Conservation (phyloP, 768 basidiomycete species). For the Russula earlei region DNA sequence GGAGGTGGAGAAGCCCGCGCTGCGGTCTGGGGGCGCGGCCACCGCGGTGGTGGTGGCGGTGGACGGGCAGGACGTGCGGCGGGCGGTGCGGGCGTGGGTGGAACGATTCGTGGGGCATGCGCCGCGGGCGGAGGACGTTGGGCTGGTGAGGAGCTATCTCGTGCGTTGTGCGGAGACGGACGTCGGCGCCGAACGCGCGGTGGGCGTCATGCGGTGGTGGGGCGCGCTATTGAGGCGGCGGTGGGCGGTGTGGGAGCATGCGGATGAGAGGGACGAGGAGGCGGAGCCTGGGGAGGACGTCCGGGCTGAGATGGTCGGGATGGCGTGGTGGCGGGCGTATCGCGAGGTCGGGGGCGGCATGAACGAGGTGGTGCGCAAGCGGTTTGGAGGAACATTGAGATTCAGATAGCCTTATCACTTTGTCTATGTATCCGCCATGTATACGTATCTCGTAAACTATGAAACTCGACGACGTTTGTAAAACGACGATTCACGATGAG, state of each 20-base stretch:
- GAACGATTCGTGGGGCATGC: conserved; percentile 44
- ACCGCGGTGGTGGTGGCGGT: conserved; percentile 43
- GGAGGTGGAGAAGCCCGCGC: conserved; percentile 45
- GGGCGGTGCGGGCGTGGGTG: conserved; percentile 70
- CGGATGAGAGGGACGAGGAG: conserved; percentile 25
- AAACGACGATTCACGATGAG: neutral
- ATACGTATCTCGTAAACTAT: neutral
- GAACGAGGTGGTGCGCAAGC: conserved; percentile 52
- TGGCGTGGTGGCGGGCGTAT: conserved; percentile 79
- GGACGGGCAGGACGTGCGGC: conserved; percentile 64
- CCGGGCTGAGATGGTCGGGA: conserved; percentile 39
- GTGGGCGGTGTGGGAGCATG: conserved; percentile 50
- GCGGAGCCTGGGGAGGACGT: conserved; percentile 25
- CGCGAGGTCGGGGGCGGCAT: conserved; percentile 56
- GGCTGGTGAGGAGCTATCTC: conserved; percentile 65
- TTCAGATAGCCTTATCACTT: conserved; percentile 35
- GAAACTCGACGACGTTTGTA: too few relatives aligned
- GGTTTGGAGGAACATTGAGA: conserved; percentile 65
- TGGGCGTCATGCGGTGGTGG: conserved; percentile 80
- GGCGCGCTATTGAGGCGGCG: conserved; percentile 52
- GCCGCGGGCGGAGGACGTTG: conserved; percentile 69
- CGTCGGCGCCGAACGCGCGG: conserved; percentile 57
- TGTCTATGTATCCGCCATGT: too few relatives aligned
- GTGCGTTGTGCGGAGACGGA: conserved; percentile 62
- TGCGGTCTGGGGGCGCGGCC: conserved; percentile 34